Evolutionary conservation across 2,329 filamentous ascomycete species (phyloP), one percentile per base, ranked within the genome.

Genomic region (Epichloe hybrida): DNA sequence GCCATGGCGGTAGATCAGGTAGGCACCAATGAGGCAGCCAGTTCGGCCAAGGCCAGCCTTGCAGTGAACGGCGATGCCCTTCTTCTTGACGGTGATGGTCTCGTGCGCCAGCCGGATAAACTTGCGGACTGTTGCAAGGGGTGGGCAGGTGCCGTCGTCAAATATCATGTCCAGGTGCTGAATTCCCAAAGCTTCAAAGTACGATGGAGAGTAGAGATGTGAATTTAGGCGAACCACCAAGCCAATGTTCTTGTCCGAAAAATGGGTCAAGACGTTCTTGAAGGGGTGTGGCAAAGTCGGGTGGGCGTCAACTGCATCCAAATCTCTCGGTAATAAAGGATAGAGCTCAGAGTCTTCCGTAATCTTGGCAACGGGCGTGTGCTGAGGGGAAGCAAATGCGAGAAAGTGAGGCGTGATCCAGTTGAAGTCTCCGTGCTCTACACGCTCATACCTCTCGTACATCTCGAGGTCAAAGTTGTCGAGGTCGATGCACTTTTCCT

Each of bases 121-220:
- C 64, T 90, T 90, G 58, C 88, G 83, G 31, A 98, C 93, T n/a
- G 90, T 83, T 17, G 80, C 80, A 49, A 98, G 73, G 2, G 88
- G 83, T 21, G 93, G 93, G 66, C 93, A 98, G 4, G 93, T 98
- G 56, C 93, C 93, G 61, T 98, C 93, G 62, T 97, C 93, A 63
- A 98, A 98, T 62, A 98, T 97, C 93, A 98, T 98, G 70, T 98
- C 93, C 40, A 97, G 75, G 65, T 98, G 93, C 61, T 89, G 84
- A 62, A 98, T 97, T 34, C 91, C 91, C 49, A 98, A 75, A 3
- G 90, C 88, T 56, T 91, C 93, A 67, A 98, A 98, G 72, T 91
- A 96, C n/a, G 89, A 90, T 0, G 93, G 87, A 0, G 88, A 95
- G 74, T 98, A 98, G 7, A 98, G 79, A 58, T 90, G 86, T 0